Evolutionary conservation across 352 stramenopile genomes (phyloP), one percentile per base, ranked within the genome.

Genomic region (Phytophthora cryptogea): DNA sequence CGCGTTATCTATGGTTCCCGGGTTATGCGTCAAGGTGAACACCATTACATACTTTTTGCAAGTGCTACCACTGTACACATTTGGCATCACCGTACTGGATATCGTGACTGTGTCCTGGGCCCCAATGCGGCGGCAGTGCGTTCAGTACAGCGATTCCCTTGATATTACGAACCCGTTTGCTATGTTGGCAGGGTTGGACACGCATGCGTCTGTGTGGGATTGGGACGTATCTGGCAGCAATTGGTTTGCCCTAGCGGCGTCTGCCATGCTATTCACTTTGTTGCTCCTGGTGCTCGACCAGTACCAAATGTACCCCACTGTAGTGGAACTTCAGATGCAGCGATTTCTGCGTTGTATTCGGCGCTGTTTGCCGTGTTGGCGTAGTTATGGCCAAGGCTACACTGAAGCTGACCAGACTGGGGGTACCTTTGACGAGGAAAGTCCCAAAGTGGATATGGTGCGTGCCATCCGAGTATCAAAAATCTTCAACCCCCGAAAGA

Each of bases 281-380:
- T n/a, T 92, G 14, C 46, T 94, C 13, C 36, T 94, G 2, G 40
- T 63, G 1, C 61, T 90, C 8, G 85, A 94, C 64, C 63, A 78
- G 41, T 65, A 72, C 16, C 78, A 88, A 66, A 91, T 88, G 74
- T 92, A 92, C 52, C 78, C 85, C 9, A 88, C 83, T 4, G 59
- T 88, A 8, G 56, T 79, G 4, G 47, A 75, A 17, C 59, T 83
- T 53, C 65, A 64, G 14, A 46, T 89, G 9, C 43, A 49, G 6
- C 59, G 52, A 23, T 37, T 52, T 9, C 44, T 74, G 39, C 65
- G 60, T 16, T 53, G 63, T n/a, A 9, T 72, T 41, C 49, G 59
- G 37, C 30, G 54, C 3, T 46, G 42, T 17, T 17, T 63, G 10
- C 51, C 58, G 11, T 63, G 49, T n/a, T 65, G 48, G 49, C 26